Base-by-base conservation (phyloP, 2,329 filamentous ascomycete genomes). In the Exophiala sp. region DNA sequence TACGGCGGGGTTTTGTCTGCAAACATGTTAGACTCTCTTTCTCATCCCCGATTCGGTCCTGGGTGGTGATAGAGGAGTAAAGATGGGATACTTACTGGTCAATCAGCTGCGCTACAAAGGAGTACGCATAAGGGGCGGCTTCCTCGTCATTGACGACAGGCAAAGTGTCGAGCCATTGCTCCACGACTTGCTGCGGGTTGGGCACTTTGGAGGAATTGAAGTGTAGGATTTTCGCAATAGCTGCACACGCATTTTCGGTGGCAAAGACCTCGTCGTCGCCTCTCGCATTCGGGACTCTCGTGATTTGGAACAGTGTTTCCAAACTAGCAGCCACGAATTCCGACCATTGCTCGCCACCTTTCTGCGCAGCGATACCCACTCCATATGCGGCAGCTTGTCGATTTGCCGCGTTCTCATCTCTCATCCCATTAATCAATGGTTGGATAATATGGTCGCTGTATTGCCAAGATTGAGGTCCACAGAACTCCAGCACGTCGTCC, bases 401-500 rank as follows among this genome's bases (percentile, higher is more conserved):
- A 65, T 97, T 97, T 14, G 91, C 89, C 10, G 93, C 85, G 24
- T 90, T 88, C 22, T 82, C 71, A 62, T 97, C 91, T 62, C 81
- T 81, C 74, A 95, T 88, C 38, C 93, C 93, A 53, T 86, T 82
- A 39, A 95, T 77, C 32, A 98, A 79, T 9, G 93, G 90, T 62
- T 89, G 82, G 50, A 90, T 82, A 62, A 98, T 95, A 64, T 90
- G 83, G 60, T 83, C 80, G 63, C 85, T 83, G 66, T 95, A 98
- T 58, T 84, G 82, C 74, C 85, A 91, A 62, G 88, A 94, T 60
- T 95, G 83, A 0, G 84, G 79, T 1, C 91, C 90, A 66, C 90
- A 97, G 73, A 97, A 98, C 68, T 98, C 93, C 29, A 98, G 79
- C 29, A 98, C 91, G 66, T 98, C 93, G 64, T 98, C 93, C 76